Base-by-base conservation (phyloP, 257 asterid species). In the Forsythia viridissima region DNA sequence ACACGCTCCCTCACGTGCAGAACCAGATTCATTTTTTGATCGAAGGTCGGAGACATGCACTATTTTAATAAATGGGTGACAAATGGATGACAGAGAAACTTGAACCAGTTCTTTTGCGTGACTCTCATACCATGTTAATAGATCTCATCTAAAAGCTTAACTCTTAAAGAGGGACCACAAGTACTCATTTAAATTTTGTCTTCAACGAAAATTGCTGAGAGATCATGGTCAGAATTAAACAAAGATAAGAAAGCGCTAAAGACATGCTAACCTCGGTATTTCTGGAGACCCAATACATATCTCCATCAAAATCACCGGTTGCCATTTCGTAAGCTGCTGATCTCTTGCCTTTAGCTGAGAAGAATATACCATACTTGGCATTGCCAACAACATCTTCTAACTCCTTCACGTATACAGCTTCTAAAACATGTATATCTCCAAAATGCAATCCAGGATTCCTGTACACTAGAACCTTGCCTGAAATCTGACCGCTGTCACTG, bases 241-340 rank as follows among this genome's bases (percentile, higher is more conserved):
- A 72, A 52, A 37, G 70, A 39, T 16, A 67, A 74, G 44, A 76
- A 21, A 63, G 18, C 5, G 72, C 24, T 40, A 61, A 20, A 79
- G 75, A 12, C 42, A 80, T 65, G 83, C 84, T 65, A 73, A 94
- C 98, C 97, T 87, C 88, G n/a, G 93, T 92, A 77, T 94, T 89
- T 74, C 91, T 86, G 37, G 98, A 94, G 83, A 94, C 88, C 97
- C 97, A 92, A 51, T 92, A 94, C 78, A 34, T 72, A 75, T 94
- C 98, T 6, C 98, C 98, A 77, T 92, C 98, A 74, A 91, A 94
- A 84, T 94, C 98, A 24, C 98, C 97, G 67, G 93, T 91, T 18
- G 95, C 98, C 87, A 94, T 94, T 86, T 92, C 98, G 15, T 87
- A 86, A 51, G 98, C 93, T 0, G 89, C 98, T 9, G 97, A 92